Evolutionary conservation across 306 rosid species (phyloP).

Genomic region (Alnus rubra): DNA sequence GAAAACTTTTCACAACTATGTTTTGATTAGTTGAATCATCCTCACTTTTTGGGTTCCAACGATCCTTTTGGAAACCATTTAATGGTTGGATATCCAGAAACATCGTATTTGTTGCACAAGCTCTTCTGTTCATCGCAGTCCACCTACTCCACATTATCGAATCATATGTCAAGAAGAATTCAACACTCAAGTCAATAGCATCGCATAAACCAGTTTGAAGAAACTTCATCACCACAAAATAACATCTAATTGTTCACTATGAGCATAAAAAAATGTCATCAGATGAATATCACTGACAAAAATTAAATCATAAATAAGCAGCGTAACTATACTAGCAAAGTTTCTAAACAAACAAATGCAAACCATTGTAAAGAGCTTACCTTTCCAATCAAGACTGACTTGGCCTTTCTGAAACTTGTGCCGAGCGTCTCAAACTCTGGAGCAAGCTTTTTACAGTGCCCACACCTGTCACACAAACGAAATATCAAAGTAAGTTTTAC

Average conservation of each 20-base stretch:
- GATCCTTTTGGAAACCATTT: slow-evolving; percentile 93
- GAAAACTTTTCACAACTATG: slow-evolving; percentile 5
- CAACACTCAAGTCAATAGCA: not conserved
- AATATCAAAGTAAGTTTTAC: not conserved
- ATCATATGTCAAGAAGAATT: not conserved
- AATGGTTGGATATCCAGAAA: slow-evolving; percentile 85
- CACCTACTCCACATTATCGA: slow-evolving; percentile 38
- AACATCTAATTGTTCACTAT: not conserved
- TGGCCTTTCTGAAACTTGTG: slow-evolving; percentile 80
- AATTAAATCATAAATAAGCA: not conserved
- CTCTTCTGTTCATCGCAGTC: slow-evolving; percentile 61
- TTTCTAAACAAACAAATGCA: slow-evolving; percentile 3
- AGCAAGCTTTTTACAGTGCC: slow-evolving; percentile 98
- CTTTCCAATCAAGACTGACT: slow-evolving; percentile 86
- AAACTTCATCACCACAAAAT: not conserved
- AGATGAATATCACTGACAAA: not conserved
- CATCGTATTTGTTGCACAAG: slow-evolving; percentile 47
- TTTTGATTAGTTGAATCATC: slow-evolving; percentile 1
- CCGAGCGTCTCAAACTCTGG: slow-evolving; percentile 93
- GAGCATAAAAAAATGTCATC: not conserved
- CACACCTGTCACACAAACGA: slow-evolving; percentile 66
- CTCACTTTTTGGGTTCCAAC: slow-evolving; percentile 91
- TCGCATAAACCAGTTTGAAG: not conserved
- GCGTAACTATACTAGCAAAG: not conserved
- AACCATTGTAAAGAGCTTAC: slow-evolving; percentile 38